Evolutionary conservation across 1,139 yeast genomes (phyloP), one percentile per base, ranked within the genome.

Genomic region (Diutina neorugosa): DNA sequence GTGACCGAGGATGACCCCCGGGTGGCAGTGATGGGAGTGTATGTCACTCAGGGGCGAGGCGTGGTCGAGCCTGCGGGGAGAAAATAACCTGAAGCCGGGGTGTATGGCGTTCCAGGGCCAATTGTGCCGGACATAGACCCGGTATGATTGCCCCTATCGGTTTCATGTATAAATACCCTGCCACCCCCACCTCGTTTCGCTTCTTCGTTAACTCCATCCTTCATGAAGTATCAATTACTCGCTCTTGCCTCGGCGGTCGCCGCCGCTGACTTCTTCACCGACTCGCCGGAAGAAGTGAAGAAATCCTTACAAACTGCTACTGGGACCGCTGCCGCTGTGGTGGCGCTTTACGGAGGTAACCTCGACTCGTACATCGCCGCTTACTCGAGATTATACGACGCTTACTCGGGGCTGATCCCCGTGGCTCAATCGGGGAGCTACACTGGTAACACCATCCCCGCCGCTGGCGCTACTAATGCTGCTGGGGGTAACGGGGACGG

Each of bases 331-430:
- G 8, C 48, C 8, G 48, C 23, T 34, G 16, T 44, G 6, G 27
- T 46, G 41, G n/a, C 50, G 7, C 14, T 14, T 16, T 27, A 27
- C 41, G 40, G 40, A 7, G 50, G 40, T 16, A 46, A 46, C 41
- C 18, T 46, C 23, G 37, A 25, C 40, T 25, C 50, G 16, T 46
- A 46, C 41, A 27, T 46, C 27, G 14, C 40, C 8, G 50, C 40
- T 11, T 46, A 46, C 41, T 46, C 50, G 37, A 23, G 27, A 27
- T 46, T 46, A 18, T 46, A 46, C 50, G 37, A 34, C 12, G 20
- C 19, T 4, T 46, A 46, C 50, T 46, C 50, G 4, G 50, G 50
- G 27, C 19, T 19, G n/a, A 46, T 46, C n/a, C 50, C 50, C 23
- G 18, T 46, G 25, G 40, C n/a, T 7, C 37, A 46, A 25, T 27